Conservation (phyloP, 2,329 filamentous ascomycete species). For the Nemania sp. region DNA sequence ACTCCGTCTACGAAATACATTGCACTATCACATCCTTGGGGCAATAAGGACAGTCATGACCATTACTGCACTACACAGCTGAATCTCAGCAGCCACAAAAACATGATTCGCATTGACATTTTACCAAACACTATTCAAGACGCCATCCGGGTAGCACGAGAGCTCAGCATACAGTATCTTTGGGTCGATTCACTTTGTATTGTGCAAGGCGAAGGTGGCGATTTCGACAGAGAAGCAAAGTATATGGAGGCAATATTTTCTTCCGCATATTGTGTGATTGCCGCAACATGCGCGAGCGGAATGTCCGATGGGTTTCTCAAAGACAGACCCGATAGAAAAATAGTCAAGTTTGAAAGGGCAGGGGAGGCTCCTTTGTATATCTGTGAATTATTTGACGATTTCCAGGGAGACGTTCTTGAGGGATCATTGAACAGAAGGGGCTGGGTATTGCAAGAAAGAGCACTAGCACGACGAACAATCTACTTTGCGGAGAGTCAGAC, state of each 20-base stretch:
- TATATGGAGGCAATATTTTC: slow-evolving; percentile 38
- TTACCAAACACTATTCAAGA: slow-evolving; percentile 27
- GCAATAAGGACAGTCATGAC: slow-evolving; percentile 21
- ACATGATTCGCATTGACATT: slow-evolving; percentile 1
- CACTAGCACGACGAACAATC: slow-evolving; percentile 42
- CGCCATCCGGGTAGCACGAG: slow-evolving; percentile 17
- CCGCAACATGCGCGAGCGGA: slow-evolving; percentile 25
- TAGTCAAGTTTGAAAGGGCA: slow-evolving; percentile 6
- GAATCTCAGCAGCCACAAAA: slow-evolving; percentile 10
- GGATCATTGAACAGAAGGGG: slow-evolving; percentile 40
- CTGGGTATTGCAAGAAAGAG: slow-evolving; percentile 48
- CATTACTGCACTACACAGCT: slow-evolving; percentile 9
- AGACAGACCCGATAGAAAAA: not conserved
- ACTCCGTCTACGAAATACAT: slow-evolving; percentile 16
- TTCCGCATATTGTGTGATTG: slow-evolving; percentile 34
- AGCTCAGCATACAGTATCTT: slow-evolving; percentile 20
- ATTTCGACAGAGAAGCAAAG: slow-evolving; percentile 31
- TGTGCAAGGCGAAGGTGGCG: slow-evolving; percentile 18
- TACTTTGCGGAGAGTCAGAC: slow-evolving; percentile 43
- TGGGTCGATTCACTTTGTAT: slow-evolving; percentile 32
- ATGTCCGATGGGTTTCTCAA: slow-evolving; percentile 32
- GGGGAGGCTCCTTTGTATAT: slow-evolving; percentile 29
- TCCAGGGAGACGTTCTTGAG: slow-evolving; percentile 39
- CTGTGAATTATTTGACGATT: slow-evolving; percentile 41
- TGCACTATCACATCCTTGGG: slow-evolving; percentile 30